phyloP scores from a whole-genome alignment of 2,329 filamentous ascomycete species.

The Thelonectria olida region DNA sequence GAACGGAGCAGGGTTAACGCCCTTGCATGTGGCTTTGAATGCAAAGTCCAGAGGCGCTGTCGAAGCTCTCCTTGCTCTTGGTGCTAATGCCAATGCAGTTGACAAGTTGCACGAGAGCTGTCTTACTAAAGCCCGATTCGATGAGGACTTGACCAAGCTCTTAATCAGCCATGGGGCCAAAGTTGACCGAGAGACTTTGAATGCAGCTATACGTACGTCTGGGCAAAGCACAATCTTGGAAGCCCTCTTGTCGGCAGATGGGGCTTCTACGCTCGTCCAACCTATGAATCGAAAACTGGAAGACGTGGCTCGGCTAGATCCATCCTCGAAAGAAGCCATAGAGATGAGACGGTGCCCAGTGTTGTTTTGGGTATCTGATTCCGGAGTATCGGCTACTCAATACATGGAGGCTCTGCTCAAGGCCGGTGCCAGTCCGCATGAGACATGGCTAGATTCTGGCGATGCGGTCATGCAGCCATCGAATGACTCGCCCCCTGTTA shows the following conservation, averaged over 20 bases:
- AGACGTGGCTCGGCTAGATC: not conserved
- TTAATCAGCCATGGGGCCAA: slow-evolving; percentile 23
- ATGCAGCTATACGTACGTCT: not conserved
- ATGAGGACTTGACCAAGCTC: slow-evolving; percentile 14
- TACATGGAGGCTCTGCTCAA: not conserved
- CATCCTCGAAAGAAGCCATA: too few species aligned
- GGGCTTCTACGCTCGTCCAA: not conserved
- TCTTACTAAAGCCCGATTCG: slow-evolving; percentile 10
- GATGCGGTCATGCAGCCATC: too few species aligned
- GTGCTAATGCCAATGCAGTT: slow-evolving; percentile 22
- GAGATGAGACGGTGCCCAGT: not conserved
- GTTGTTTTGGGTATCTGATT: not conserved
- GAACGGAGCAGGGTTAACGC: slow-evolving; percentile 8
- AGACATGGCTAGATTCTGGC: not conserved
- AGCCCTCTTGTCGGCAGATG: slow-evolving; percentile 18
- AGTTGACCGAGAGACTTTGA: slow-evolving; percentile 10
- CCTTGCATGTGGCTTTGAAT: slow-evolving; percentile 17
- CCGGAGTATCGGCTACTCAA: not conserved
- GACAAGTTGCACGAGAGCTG: slow-evolving; percentile 6
- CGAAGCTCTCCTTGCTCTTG: slow-evolving; percentile 7
- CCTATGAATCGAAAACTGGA: not conserved
- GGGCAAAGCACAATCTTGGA: not conserved
- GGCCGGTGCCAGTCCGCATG: not conserved
- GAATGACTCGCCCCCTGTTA: not conserved
- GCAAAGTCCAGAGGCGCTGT: not conserved